A percentile compares a stretch with the other conserved stretches of the same genome.
These are phyloP conservation scores for Paramecium pentaurelia DNA, from an alignment of 73 alveolate species.

Conservation along the genomic window DNA sequence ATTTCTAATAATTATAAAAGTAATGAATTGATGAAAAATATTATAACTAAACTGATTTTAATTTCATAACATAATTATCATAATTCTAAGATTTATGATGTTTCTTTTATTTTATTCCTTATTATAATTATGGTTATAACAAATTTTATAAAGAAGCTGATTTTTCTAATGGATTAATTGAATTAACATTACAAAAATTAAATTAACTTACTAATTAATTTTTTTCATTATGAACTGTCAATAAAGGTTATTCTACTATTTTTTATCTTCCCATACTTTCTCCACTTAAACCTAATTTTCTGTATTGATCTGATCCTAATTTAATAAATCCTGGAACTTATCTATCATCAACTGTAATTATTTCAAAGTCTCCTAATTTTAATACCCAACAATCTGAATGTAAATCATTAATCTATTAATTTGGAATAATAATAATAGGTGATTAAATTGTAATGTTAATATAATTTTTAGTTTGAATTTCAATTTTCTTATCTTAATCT, in stretches of 20 bases:
- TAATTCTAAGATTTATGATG: neutral
- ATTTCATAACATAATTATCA: neutral
- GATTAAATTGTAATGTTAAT: conserved; percentile 12
- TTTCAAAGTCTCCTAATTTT: conserved; percentile 18
- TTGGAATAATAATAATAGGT: conserved; percentile 18
- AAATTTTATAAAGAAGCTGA: neutral
- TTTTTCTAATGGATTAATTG: neutral
- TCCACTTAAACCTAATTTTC: neutral
- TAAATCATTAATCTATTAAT: conserved; percentile 4
- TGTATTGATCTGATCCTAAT: neutral
- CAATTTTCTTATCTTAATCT: neutral
- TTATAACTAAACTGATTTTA: neutral
- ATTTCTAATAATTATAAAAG: conserved; percentile 30
- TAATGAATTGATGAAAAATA: conserved; percentile 19
- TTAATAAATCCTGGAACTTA: neutral
- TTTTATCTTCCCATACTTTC: neutral
- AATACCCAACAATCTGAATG: conserved; percentile 43
- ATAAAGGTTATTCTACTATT: neutral
- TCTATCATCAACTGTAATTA: neutral
- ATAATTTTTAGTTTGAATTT: neutral
- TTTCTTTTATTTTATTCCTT: neutral
- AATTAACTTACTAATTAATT: neutral
- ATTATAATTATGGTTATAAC: neutral
- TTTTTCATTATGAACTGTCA: neutral
- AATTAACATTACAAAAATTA: neutral